Conservation (phyloP, 176 grass and related monocot species). For the Zea luxurians region DNA sequence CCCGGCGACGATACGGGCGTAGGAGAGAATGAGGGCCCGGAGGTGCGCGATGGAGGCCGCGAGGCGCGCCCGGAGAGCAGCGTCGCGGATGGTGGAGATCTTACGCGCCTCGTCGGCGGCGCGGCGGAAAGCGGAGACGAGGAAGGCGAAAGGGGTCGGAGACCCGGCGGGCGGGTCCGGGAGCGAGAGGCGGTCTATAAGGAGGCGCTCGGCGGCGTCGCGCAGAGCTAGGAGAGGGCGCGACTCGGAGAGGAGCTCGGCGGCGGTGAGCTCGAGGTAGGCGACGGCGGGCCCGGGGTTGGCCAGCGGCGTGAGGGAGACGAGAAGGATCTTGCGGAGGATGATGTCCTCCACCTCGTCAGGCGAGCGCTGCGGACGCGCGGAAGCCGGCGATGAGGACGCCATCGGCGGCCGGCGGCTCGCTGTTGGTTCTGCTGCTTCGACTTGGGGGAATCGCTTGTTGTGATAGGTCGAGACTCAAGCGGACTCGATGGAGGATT, state of each 20-base stretch:
- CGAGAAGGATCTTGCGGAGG: slow-evolving; percentile 96
- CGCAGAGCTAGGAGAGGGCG: slow-evolving; percentile 60
- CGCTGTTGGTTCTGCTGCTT: slow-evolving; percentile 11
- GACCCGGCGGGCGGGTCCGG: slow-evolving; percentile 36
- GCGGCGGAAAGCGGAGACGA: slow-evolving; percentile 69
- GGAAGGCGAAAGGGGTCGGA: slow-evolving; percentile 59
- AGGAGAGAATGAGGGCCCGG: slow-evolving; percentile 66
- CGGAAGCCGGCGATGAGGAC: slow-evolving; percentile 30
- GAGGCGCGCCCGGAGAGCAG: slow-evolving; percentile 48
- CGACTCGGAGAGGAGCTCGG: slow-evolving; percentile 92
- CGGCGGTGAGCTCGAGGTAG: slow-evolving; percentile 90
- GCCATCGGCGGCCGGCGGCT: slow-evolving; percentile 35
- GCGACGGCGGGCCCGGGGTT: slow-evolving; percentile 48
- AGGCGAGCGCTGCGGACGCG: slow-evolving; percentile 71
- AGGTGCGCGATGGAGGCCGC: slow-evolving; percentile 55
- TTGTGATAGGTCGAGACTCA: neutral
- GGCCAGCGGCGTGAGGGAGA: slow-evolving; percentile 57
- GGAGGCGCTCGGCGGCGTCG: slow-evolving; percentile 65
- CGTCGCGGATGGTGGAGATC: slow-evolving; percentile 80
- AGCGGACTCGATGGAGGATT: neutral
- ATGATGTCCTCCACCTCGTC: slow-evolving; percentile 96
- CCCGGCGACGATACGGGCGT: slow-evolving; percentile 69
- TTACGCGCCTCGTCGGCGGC: slow-evolving; percentile 72
- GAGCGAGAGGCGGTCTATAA: slow-evolving; percentile 86
- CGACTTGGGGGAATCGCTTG: slow-evolving; percentile 33